Evolutionary conservation across 208 protist species (phyloP).

Genomic region (Acanthamoeba triangularis): DNA sequence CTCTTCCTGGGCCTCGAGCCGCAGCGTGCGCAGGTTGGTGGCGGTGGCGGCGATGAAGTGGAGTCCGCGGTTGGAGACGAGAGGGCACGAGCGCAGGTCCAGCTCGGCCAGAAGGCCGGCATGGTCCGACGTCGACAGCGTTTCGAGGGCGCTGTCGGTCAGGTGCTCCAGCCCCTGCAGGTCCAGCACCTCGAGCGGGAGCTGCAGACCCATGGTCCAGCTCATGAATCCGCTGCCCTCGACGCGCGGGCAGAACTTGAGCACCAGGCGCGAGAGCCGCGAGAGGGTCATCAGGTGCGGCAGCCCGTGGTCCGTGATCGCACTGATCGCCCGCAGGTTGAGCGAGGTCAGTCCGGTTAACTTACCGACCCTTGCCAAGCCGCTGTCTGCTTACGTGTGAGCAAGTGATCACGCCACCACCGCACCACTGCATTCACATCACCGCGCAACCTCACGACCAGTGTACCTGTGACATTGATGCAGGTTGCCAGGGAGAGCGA

Average conservation of each 20-base stretch:
- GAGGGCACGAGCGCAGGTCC: not conserved
- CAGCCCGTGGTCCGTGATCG: not conserved
- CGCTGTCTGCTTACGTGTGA: not conserved
- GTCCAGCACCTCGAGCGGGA: conserved; percentile 42
- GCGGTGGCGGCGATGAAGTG: not conserved
- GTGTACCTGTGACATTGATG: not conserved
- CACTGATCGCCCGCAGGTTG: not conserved
- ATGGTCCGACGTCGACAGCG: not conserved
- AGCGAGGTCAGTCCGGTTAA: not conserved
- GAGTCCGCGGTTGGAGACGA: not conserved
- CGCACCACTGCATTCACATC: not conserved
- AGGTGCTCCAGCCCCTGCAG: not conserved
- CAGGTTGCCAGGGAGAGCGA: not conserved
- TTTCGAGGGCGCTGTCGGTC: not conserved
- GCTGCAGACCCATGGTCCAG: not conserved
- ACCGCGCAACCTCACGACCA: not conserved
- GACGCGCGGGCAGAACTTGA: conserved; percentile 3
- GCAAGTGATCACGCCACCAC: not conserved
- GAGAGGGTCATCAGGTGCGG: not conserved
- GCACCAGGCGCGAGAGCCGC: not conserved
- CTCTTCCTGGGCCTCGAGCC: conserved; percentile 13
- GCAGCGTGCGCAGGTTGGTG: conserved; percentile 21
- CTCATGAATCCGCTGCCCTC: conserved; percentile 4
- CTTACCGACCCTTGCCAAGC: not conserved
- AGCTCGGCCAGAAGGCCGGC: not conserved